phyloP scores from a whole-genome alignment of 2,329 filamentous ascomycete species.

The Coleophoma crateriformis region DNA sequence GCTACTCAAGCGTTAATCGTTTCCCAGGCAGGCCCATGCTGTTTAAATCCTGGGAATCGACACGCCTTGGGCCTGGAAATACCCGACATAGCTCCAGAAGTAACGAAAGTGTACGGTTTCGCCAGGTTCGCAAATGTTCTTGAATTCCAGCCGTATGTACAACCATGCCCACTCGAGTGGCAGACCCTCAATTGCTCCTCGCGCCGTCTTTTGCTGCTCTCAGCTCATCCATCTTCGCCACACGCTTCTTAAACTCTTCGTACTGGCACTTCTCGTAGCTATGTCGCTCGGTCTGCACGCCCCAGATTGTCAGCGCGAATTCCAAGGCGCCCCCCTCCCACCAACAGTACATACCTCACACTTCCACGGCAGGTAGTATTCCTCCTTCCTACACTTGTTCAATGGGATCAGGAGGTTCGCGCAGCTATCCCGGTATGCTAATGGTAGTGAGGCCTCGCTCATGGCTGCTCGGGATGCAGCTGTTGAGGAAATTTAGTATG shows the following conservation, averaged over 20 bases:
- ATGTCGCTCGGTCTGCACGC: constrained; percentile 80
- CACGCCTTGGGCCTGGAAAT: too few relatives aligned
- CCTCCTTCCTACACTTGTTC: constrained; percentile 87
- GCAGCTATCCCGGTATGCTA: constrained; percentile 93
- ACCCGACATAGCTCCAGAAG: too few relatives aligned
- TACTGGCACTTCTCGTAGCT: constrained; percentile 99
- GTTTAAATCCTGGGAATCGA: too few relatives aligned
- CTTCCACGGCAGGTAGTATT: constrained; percentile 96
- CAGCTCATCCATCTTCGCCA: constrained; percentile 97
- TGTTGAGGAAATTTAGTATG: constrained; percentile 28
- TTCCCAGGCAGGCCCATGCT: too few relatives aligned
- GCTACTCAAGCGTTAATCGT: too few relatives aligned
- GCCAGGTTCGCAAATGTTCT: background rate
- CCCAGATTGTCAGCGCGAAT: background rate
- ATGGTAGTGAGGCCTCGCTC: constrained; percentile 81
- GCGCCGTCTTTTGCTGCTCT: constrained; percentile 77
- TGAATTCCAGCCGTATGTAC: background rate
- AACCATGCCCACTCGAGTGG: background rate
- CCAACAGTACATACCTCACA: constrained; percentile 67
- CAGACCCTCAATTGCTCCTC: constrained; percentile 68
- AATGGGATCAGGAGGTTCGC: constrained; percentile 91
- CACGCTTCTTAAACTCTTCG: constrained; percentile 96
- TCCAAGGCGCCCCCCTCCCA: background rate
- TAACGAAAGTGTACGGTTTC: too few relatives aligned
- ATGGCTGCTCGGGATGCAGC: constrained; percentile 86